These are phyloP conservation scores for Microbotryum lychnidis-dioicae DNA, from an alignment of 1,284 basidiomycete species.

Conservation along the genomic window DNA sequence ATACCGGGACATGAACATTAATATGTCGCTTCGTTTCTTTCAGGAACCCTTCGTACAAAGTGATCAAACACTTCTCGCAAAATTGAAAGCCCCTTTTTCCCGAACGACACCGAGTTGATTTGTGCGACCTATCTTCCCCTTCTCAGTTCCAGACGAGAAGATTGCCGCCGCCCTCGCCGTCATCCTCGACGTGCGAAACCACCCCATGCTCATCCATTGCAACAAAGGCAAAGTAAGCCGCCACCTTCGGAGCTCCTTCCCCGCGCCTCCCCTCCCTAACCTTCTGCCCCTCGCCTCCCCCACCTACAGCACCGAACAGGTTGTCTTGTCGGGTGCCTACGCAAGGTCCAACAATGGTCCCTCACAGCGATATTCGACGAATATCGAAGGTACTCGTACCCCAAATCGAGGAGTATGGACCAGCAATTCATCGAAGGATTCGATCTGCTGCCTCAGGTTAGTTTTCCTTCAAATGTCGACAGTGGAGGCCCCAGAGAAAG, in stretches of 20 bases:
- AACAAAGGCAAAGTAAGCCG: constrained; percentile 50
- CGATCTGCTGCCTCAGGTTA: constrained; percentile 15
- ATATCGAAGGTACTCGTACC: constrained; percentile 47
- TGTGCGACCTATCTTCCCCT: neutral
- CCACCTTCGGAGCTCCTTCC: neutral
- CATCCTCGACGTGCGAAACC: constrained; percentile 49
- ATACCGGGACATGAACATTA: neutral
- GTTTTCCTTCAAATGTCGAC: neutral
- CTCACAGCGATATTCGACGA: constrained; percentile 51
- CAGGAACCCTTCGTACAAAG: constrained; percentile 46
- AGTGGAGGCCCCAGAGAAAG: too few species aligned
- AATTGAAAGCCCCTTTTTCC: neutral
- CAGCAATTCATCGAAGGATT: constrained; percentile 49
- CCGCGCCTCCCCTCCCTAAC: neutral
- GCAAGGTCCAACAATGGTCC: constrained; percentile 49
- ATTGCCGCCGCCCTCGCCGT: constrained; percentile 48
- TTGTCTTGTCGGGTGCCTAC: constrained; percentile 49
- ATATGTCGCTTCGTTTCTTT: neutral
- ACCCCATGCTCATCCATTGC: constrained; percentile 51
- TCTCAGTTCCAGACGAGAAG: constrained; percentile 46
- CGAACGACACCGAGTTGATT: neutral
- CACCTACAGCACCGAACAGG: constrained; percentile 47
- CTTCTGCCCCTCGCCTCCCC: neutral
- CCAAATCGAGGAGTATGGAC: constrained; percentile 49
- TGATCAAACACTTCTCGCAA: constrained; percentile 5